Percentiles rank a stretch among this genome's conserved stretches.
Conservation (phyloP, 495 filamentous ascomycete species). For the Pseudoneurospora amorphoporcata region DNA sequence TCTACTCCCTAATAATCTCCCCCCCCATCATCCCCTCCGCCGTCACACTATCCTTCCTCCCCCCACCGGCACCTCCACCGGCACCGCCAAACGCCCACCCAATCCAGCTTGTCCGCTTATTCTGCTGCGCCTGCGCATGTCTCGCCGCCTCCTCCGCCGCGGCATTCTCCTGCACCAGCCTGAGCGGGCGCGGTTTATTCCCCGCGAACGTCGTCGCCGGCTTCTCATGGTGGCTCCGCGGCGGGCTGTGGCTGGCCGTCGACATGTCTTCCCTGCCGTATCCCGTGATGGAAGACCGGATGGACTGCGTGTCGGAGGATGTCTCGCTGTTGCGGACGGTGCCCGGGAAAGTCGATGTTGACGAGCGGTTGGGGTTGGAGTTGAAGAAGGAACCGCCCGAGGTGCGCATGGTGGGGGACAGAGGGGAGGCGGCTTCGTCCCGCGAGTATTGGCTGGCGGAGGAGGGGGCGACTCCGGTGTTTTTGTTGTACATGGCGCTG, state of each 20-base stretch:
- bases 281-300: slow-evolving; percentile 32
- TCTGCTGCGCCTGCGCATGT: slow-evolving; percentile 11
- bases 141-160: slow-evolving; percentile 17
- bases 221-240: slow-evolving; percentile 41
- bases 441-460: slow-evolving; percentile 31
- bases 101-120: slow-evolving; percentile 47
- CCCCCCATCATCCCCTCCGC: neutral
- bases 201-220: slow-evolving; percentile 53
- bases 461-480: slow-evolving; percentile 45
- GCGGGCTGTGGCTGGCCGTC: slow-evolving; percentile 45
- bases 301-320: slow-evolving; percentile 37
- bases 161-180: slow-evolving; percentile 64
- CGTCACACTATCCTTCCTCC: slow-evolving; percentile 28
- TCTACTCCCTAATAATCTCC: slow-evolving; percentile 19
- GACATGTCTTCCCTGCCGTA: slow-evolving; percentile 34
- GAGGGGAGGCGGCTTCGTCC: slow-evolving; percentile 36
- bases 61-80: slow-evolving; percentile 23
- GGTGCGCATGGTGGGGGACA: slow-evolving; percentile 41
- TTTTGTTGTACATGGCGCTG: slow-evolving; percentile 69
- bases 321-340: slow-evolving; percentile 50
- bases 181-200: slow-evolving; percentile 72
- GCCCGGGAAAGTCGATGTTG: slow-evolving; percentile 38
- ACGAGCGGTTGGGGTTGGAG: slow-evolving; percentile 31
- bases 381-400: slow-evolving; percentile 32
- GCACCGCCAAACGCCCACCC: slow-evolving; percentile 32